These are phyloP conservation scores for Oidium heveae DNA, from an alignment of 2,329 filamentous ascomycete species.

Conservation along the genomic window DNA sequence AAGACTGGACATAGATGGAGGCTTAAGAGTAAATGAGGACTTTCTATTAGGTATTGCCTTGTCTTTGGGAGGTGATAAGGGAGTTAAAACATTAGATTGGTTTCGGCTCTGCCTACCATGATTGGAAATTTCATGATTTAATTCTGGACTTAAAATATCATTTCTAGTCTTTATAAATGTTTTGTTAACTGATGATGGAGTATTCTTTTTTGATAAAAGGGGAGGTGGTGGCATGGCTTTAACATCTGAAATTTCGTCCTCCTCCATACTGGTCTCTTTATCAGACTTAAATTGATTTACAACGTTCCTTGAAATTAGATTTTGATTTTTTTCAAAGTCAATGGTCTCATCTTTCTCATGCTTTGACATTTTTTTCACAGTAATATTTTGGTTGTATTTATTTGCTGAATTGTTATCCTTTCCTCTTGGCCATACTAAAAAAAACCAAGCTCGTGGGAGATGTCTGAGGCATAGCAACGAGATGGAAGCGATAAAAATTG, in stretches of 20 bases:
- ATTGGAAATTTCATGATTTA: too few species aligned
- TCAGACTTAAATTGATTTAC: neutral
- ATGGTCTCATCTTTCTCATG: neutral
- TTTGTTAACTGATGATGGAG: conserved; percentile 9
- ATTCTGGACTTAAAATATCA: conserved; percentile 3
- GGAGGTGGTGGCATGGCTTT: conserved; percentile 17
- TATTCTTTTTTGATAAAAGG: conserved; percentile 9
- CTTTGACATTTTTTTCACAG: neutral
- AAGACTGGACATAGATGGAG: conserved; percentile 10
- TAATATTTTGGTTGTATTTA: too few species aligned
- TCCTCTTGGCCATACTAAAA: neutral
- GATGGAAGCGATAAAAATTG: conserved; percentile 34
- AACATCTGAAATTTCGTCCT: conserved; percentile 10
- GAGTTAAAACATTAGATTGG: too few species aligned
- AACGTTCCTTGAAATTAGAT: neutral
- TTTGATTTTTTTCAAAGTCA: neutral
- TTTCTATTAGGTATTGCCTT: too few species aligned
- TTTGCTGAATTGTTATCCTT: too few species aligned
- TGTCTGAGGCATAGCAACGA: conserved; percentile 30
- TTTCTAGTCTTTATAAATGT: conserved; percentile 5
- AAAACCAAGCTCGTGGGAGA: conserved; percentile 17
- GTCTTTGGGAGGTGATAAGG: too few species aligned
- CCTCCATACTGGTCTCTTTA: neutral
- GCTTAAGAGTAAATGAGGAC: too few species aligned
- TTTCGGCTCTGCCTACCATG: too few species aligned